Evolutionary conservation across 2,329 filamentous ascomycete species (phyloP), one percentile per base, ranked within the genome.

Genomic region (Xenoacremonium recifei): DNA sequence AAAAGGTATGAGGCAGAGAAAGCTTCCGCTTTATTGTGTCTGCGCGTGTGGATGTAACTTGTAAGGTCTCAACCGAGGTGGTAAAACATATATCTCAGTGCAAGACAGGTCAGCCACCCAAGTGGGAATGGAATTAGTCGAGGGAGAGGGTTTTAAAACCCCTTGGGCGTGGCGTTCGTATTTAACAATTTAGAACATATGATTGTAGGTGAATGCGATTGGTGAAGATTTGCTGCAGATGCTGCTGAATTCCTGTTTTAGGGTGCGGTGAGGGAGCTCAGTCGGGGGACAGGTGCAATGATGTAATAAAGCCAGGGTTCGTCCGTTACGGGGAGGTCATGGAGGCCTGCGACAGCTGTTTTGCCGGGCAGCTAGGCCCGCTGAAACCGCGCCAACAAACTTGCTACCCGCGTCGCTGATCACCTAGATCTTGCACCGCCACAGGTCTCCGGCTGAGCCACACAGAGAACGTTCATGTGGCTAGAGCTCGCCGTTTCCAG

Each of bases 231-330:
- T 31, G 31, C 16, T 15, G 44, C 9, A 34, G 23, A 21, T 30
- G 35, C 37, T 45, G 17, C 50, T 31, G 18, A 39, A 53, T 53
- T 51, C 45, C 50, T 48, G 47, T 48, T 51, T 53, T 40, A 16
- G 38, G 21, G 36, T 38, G 35, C n/a, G 44, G 40, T 50, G 50
- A 53, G 50, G 50, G 39, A 53, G 50, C 50, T 50, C 19, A 18
- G 39, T n/a, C 7, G 21, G 29, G 31, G 33, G 35, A 27, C 35
- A 44, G 37, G 39, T 40, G 33, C 49, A 36, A 58, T 58, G 55
- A 58, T 58, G 55, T 58, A 58, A 58, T 54, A 42, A n/a, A n/a
- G n/a, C n/a, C n/a, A n/a, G n/a, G n/a, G n/a, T n/a, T n/a, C n/a
- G n/a, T n/a, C n/a, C n/a, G n/a, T n/a, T n/a, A n/a, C n/a, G n/a